phyloP scores from a whole-genome alignment of 1,139 yeast species.

The Saccharomycopsis crataegensis region DNA sequence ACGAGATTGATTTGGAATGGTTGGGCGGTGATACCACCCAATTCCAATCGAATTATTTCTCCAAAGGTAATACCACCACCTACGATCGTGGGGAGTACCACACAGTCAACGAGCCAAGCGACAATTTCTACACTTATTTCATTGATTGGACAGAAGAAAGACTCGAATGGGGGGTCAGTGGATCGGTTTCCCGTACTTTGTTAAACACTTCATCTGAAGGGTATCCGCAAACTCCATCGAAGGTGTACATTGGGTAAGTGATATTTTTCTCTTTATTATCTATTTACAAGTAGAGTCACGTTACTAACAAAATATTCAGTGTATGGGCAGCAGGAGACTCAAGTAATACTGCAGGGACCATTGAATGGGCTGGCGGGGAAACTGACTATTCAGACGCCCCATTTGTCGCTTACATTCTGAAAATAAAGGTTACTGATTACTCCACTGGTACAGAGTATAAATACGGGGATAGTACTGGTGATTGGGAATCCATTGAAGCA shows the following conservation, averaged over 20 bases:
- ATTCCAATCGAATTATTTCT: slow-evolving; percentile 76
- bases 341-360: slow-evolving; percentile 56
- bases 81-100: slow-evolving; percentile 78
- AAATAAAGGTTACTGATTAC: slow-evolving; percentile 62
- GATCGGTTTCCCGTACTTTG: slow-evolving; percentile 42
- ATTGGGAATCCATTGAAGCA: slow-evolving; percentile 65
- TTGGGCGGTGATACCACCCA: slow-evolving; percentile 43
- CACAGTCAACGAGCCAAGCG: slow-evolving; percentile 48
- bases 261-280: no score
- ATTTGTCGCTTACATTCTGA: slow-evolving; percentile 57
- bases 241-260: slow-evolving; percentile 37
- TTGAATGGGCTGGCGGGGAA: slow-evolving; percentile 84
- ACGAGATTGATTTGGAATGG: slow-evolving; percentile 66
- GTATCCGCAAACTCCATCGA: slow-evolving; percentile 58
- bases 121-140: slow-evolving; percentile 64
- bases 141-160: slow-evolving; percentile 70
- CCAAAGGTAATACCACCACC: slow-evolving; percentile 69
- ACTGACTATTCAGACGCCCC: slow-evolving; percentile 65
- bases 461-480: slow-evolving; percentile 59
- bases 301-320: slow-evolving; percentile 34
- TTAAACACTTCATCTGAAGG: slow-evolving; percentile 28
- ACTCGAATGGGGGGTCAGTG: slow-evolving; percentile 59
- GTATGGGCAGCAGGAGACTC: slow-evolving; percentile 82
- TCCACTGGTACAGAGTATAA: slow-evolving; percentile 66
- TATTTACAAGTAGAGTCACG: no score